Percentiles rank a stretch among this genome's conserved stretches.
Evolutionary conservation across 768 basidiomycete species (phyloP).

Genomic region (Sporobolomyces roseus): DNA sequence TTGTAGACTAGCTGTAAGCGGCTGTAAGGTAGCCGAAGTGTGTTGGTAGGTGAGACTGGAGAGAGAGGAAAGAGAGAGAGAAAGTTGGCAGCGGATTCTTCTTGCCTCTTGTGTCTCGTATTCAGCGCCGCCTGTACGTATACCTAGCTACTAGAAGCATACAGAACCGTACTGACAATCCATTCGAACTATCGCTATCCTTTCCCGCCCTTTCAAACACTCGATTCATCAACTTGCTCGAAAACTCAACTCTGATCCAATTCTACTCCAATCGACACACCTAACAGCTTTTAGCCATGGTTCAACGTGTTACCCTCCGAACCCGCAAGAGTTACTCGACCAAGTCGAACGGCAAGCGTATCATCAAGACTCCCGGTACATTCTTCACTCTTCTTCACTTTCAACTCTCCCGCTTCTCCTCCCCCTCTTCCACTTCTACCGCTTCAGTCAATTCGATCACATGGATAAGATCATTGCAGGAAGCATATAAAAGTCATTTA

Average conservation of each 20-base stretch:
- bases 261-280: not conserved
- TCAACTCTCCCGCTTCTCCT: not conserved
- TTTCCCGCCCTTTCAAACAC: too few species aligned
- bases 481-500: too few species aligned
- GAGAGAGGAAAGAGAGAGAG: not conserved
- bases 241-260: too few species aligned
- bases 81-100: not conserved
- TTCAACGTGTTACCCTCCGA: constrained; percentile 98
- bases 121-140: constrained; percentile 24
- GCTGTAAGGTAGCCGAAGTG: too few species aligned
- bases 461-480: too few species aligned
- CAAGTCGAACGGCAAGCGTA: constrained; percentile 86
- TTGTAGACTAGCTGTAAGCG: too few species aligned
- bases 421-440: not conserved
- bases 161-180: too few species aligned
- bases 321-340: constrained; percentile 99
- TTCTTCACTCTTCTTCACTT: not conserved
- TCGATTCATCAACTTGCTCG: not conserved
- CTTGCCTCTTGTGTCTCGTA: constrained; percentile 9
- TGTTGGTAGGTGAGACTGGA: too few species aligned
- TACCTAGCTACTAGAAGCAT: too few species aligned
- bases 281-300: constrained; percentile 57
- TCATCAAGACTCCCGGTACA: constrained; percentile 90
- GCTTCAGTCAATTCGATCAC: not conserved
- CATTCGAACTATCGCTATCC: too few species aligned